Conservation (phyloP, 371 early-diverging fungal species). For the Capillidium heterosporum region DNA sequence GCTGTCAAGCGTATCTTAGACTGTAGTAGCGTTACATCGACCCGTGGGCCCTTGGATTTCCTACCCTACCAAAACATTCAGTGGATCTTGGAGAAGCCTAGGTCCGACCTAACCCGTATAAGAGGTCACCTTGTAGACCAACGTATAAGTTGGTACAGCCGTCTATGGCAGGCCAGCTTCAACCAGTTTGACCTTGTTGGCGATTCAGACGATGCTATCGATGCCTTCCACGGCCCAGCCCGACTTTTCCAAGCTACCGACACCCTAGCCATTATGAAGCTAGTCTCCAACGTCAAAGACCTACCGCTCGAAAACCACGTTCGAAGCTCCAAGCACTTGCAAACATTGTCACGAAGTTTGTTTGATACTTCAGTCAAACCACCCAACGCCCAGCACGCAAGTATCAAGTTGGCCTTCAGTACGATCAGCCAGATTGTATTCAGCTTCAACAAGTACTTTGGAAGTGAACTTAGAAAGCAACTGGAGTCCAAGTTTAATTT, state of each 20-base stretch:
- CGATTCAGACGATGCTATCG: slow-evolving; percentile 7
- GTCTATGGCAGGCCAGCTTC: not conserved
- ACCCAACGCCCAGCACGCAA: not conserved
- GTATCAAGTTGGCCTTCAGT: not conserved
- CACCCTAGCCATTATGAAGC: not conserved
- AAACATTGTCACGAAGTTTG: not conserved
- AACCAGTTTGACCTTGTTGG: not conserved
- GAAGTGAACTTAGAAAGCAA: no score
- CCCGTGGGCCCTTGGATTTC: not conserved
- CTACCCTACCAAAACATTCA: not conserved
- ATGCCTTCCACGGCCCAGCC: slow-evolving; percentile 3
- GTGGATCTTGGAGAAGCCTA: not conserved
- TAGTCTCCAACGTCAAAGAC: not conserved
- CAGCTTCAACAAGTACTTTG: not conserved
- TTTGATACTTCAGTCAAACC: not conserved
- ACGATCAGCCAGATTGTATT: not conserved
- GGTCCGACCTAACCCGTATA: not conserved
- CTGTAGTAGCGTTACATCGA: not conserved
- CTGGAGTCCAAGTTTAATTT: not conserved
- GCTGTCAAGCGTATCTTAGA: not conserved
- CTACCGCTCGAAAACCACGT: not conserved
- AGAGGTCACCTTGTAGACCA: not conserved
- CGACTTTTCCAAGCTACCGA: slow-evolving; percentile 6
- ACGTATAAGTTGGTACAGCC: not conserved
- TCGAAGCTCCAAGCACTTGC: not conserved